Evolutionary conservation across 306 rosid genomes (phyloP).

Genomic region (Acacia acuminata): DNA sequence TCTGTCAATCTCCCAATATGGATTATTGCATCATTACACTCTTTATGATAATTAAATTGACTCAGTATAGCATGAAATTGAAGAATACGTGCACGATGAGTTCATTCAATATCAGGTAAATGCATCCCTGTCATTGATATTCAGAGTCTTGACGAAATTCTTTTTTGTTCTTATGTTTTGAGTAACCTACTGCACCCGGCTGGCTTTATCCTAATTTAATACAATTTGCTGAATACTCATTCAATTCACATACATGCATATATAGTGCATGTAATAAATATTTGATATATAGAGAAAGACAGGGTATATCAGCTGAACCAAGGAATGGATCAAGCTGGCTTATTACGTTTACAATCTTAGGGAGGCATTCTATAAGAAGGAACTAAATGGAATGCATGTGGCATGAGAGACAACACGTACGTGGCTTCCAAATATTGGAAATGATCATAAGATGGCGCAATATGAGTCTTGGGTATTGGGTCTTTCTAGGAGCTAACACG

Average conservation of each 20-base stretch:
- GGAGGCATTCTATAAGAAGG: neutral
- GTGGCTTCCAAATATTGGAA: neutral
- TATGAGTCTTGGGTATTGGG: neutral
- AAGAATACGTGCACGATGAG: neutral
- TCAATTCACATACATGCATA: too few relatives aligned
- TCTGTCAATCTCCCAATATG: neutral
- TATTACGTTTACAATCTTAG: neutral
- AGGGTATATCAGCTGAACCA: neutral
- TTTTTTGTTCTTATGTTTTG: neutral
- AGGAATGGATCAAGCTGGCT: neutral
- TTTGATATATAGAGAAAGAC: neutral
- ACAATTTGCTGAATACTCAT: neutral
- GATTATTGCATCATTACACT: too few relatives aligned
- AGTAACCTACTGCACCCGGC: neutral
- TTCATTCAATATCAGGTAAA: neutral
- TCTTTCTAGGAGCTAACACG: neutral
- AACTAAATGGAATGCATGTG: neutral
- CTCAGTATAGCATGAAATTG: neutral
- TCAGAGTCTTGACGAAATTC: neutral
- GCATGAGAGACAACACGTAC: neutral
- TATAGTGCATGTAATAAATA: neutral
- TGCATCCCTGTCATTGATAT: neutral
- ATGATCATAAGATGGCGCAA: neutral
- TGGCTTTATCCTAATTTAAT: neutral
- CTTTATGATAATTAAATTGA: neutral